Base-by-base conservation (phyloP, 208 protist genomes). In the Strigomonas culicis region DNA sequence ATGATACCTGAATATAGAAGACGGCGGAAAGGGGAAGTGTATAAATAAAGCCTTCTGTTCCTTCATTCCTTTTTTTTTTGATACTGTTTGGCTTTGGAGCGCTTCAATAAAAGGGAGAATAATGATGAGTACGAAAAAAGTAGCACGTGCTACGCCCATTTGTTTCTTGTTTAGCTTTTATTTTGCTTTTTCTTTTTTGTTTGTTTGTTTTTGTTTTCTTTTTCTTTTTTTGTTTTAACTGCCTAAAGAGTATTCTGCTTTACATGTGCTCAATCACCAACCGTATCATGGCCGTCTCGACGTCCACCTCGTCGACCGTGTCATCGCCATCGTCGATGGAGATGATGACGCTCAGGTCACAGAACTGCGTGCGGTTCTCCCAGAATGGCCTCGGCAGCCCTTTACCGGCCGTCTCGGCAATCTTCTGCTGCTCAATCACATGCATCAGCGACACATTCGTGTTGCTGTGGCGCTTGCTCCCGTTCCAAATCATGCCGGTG, bases 401-500 rank as follows among this genome's bases (percentile, higher is more conserved):
- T 11, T 77, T 82, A 31, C 72, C 75, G 13, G 67, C 75, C 30
- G 52, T 58, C 66, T 95, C 89, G 4, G 56, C 52, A 4, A 43
- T 34, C 72, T 92, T 95, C 70, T 95, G 89, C 56, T 76, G 46
- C 70, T 90, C 90, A 72, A 95, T 93, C 13, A 91, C 71, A 21
- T 87, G 53, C 84, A 95, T 90, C 10, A 95, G 66, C 17, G 86
- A 70, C 1, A 68, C 68, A 43, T 88, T 82, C n/a, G 86, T 90
- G 63, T 93, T 93, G 15, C 76, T 30, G 68, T 95, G 90, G 15
- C 59, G 81, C 22, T 66, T 70, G 15, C 70, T 75, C 27, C 86
- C 86, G 55, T 93, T 95, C 86, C 90, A 95, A 25, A 95, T 63
- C 69, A 88, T 70, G 19, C 90, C 90, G 57, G 86, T 91, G 24